Percentiles rank a stretch among this genome's conserved stretches.
These are phyloP conservation scores for Aspergillus olivimuriae DNA, from an alignment of 495 filamentous ascomycete genomes.

Conservation along the genomic window DNA sequence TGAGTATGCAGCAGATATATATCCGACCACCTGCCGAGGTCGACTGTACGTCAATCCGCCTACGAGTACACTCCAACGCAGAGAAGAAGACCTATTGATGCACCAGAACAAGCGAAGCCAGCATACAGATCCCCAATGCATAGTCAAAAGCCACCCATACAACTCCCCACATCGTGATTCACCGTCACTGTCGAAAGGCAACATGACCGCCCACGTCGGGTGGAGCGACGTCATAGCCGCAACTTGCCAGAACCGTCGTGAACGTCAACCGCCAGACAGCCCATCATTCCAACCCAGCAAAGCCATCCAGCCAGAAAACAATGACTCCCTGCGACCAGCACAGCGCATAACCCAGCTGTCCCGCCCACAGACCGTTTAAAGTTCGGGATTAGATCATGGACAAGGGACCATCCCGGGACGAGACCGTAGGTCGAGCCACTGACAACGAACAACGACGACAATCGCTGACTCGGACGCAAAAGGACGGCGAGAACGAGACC, in stretches of 20 bases:
- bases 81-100: too few relatives aligned
- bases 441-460: not conserved
- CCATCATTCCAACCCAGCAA: not conserved
- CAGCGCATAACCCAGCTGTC: not conserved
- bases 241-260: slow-evolving; percentile 6
- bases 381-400: slow-evolving; percentile 9
- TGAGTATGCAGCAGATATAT: too few relatives aligned
- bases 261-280: slow-evolving; percentile 3
- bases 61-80: too few relatives aligned
- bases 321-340: slow-evolving; percentile 10
- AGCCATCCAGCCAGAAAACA: slow-evolving; percentile 4
- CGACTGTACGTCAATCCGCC: too few relatives aligned
- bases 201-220: not conserved
- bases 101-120: too few relatives aligned
- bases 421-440: not conserved
- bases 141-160: too few relatives aligned
- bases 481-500: slow-evolving; percentile 35
- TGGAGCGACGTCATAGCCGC: slow-evolving; percentile 28
- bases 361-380: not conserved
- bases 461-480: slow-evolving; percentile 9
- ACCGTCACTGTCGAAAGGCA: not conserved
- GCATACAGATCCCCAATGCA: too few relatives aligned
- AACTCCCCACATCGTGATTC: too few relatives aligned
- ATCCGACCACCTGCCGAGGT: too few relatives aligned
- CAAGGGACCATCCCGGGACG: not conserved